phyloP scores from a whole-genome alignment of 805 yeast genomes.

The Brettanomyces nanus region DNA sequence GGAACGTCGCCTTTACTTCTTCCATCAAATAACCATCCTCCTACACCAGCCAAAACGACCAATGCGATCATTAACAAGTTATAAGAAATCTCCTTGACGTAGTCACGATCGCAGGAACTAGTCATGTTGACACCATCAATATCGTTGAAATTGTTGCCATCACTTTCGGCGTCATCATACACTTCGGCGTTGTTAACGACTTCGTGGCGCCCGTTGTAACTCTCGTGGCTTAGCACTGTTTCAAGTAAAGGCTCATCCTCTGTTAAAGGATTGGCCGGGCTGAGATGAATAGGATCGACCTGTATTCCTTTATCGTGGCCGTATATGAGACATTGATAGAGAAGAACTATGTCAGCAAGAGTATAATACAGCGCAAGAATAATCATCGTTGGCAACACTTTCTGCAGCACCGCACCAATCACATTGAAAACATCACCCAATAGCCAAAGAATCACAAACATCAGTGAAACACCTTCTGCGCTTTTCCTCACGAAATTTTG shows the following conservation, averaged over 20 bases:
- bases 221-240: constrained; percentile 32
- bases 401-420: constrained; percentile 82
- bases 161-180: constrained; percentile 22
- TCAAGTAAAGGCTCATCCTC: constrained; percentile 57
- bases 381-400: constrained; percentile 90
- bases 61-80: constrained; percentile 47
- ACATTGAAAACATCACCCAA: constrained; percentile 93
- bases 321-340: constrained; percentile 77
- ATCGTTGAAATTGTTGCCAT: constrained; percentile 23
- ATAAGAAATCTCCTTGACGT: constrained; percentile 22
- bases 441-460: constrained; percentile 85
- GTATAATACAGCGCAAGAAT: constrained; percentile 90
- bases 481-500: constrained; percentile 82
- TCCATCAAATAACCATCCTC: constrained; percentile 71
- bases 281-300: constrained; percentile 69
- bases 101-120: constrained; percentile 6
- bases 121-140: constrained; percentile 22
- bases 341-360: constrained; percentile 75
- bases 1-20: constrained; percentile 27
- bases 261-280: constrained; percentile 80
- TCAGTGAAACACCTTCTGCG: constrained; percentile 81
- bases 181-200: background rate
- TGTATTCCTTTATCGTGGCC: constrained; percentile 44
- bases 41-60: constrained; percentile 70
- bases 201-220: background rate